phyloP scores from a whole-genome alignment of 352 stramenopile species.

The Globisporangium irregulare region DNA sequence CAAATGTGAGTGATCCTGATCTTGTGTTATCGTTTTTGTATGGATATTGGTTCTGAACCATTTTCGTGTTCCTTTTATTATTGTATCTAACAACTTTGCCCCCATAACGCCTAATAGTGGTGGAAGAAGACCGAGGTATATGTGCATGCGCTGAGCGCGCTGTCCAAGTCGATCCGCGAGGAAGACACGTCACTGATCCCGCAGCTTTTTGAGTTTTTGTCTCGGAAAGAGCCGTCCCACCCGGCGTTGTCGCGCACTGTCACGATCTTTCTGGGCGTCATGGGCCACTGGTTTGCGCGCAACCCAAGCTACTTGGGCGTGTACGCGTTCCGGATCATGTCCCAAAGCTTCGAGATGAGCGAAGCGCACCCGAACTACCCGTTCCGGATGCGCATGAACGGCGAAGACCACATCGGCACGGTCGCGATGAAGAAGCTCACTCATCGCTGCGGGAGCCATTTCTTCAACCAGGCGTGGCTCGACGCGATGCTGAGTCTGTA shows the following conservation, averaged over 20 bases:
- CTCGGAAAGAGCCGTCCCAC: slow-evolving; percentile 60
- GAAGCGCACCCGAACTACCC: slow-evolving; percentile 35
- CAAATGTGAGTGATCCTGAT: slow-evolving; percentile 23
- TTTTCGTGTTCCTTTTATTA: neutral
- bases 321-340: slow-evolving; percentile 70
- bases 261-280: slow-evolving; percentile 72
- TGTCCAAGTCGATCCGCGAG: slow-evolving; percentile 80
- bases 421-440: slow-evolving; percentile 72
- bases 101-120: slow-evolving; percentile 34
- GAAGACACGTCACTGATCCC: slow-evolving; percentile 75
- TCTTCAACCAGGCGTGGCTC: slow-evolving; percentile 71
- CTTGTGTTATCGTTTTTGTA: neutral
- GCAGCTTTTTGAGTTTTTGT: slow-evolving; percentile 71
- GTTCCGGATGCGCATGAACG: slow-evolving; percentile 38
- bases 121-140: slow-evolving; percentile 80
- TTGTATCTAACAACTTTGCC: neutral
- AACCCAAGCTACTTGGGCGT: slow-evolving; percentile 52
- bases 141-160: slow-evolving; percentile 71
- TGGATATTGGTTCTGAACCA: neutral
- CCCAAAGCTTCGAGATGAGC: slow-evolving; percentile 57
- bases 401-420: slow-evolving; percentile 65
- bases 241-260: slow-evolving; percentile 52
- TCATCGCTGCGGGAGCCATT: slow-evolving; percentile 51
- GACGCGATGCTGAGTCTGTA: slow-evolving; percentile 68
- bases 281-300: slow-evolving; percentile 69